Percentiles rank a stretch among this genome's conserved stretches.
Evolutionary conservation across 176 grass and related monocot species (phyloP).

Genomic region (Avena insularis): DNA sequence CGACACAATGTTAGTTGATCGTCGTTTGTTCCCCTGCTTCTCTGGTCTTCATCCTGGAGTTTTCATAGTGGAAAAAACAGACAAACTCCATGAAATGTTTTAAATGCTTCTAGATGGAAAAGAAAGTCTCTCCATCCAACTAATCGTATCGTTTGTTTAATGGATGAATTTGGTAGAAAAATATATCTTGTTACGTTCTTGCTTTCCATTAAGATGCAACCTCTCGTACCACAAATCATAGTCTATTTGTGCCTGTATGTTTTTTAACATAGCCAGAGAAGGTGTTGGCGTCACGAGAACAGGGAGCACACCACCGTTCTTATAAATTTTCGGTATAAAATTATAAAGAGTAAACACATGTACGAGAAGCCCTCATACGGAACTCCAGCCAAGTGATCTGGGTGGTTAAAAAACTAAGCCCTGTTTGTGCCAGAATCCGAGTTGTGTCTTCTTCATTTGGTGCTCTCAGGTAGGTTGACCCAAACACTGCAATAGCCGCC

Average conservation of each 20-base stretch:
- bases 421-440: no score
- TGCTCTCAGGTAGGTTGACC: no score
- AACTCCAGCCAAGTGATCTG: no score
- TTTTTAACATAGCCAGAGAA: background rate
- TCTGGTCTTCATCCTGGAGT: background rate
- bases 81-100: background rate
- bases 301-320: background rate
- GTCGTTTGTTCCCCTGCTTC: background rate
- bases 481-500: no score
- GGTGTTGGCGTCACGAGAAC: background rate
- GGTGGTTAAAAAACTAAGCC: no score
- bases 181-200: background rate
- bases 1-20: constrained; percentile 1
- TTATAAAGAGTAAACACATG: background rate
- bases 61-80: background rate
- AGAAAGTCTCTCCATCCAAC: background rate
- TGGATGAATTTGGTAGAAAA: background rate
- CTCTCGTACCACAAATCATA: background rate
- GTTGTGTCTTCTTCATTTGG: no score
- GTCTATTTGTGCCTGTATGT: background rate
- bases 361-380: background rate
- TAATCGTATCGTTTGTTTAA: background rate
- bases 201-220: background rate
- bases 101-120: constrained; percentile 6
- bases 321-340: no score